Percentiles rank a stretch among this genome's conserved stretches.
These are phyloP conservation scores for Alloteropsis semialata DNA, from an alignment of 176 grass and related monocot genomes.

Conservation along the genomic window DNA sequence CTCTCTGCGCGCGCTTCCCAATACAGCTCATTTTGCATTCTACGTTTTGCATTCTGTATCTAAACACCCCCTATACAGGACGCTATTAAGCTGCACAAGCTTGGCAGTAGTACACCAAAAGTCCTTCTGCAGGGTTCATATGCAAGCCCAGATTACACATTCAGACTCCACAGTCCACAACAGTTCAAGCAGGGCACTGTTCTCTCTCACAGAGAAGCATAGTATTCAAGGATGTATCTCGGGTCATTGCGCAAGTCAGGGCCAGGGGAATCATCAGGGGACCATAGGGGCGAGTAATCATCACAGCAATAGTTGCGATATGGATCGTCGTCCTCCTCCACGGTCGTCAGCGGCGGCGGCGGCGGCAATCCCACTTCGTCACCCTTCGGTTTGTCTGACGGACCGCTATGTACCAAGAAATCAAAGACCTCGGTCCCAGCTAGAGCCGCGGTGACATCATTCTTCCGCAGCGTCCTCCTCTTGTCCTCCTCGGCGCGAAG, in stretches of 20 bases:
- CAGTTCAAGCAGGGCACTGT: neutral
- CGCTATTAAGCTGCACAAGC: neutral
- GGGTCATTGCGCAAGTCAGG: constrained; percentile 4
- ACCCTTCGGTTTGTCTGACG: neutral
- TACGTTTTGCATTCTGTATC: no score
- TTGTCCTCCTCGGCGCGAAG: constrained; percentile 22
- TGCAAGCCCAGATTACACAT: neutral
- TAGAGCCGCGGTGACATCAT: neutral
- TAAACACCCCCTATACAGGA: no score
- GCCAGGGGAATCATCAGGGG: neutral
- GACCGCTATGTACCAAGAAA: neutral
- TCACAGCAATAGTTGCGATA: neutral
- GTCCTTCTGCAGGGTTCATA: neutral
- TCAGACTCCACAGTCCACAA: neutral
- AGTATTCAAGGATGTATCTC: neutral
- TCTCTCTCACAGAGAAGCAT: neutral
- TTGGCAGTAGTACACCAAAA: neutral
- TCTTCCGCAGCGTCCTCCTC: constrained; percentile 17
- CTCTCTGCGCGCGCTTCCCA: no score
- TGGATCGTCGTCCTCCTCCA: neutral
- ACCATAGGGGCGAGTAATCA: neutral
- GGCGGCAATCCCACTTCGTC: neutral
- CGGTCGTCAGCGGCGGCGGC: no score
- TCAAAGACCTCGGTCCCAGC: neutral
- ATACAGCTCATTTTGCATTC: no score